Evolutionary conservation across 345 rosid genomes (phyloP), one percentile per base, ranked within the genome.

Genomic region (Punica granatum): DNA sequence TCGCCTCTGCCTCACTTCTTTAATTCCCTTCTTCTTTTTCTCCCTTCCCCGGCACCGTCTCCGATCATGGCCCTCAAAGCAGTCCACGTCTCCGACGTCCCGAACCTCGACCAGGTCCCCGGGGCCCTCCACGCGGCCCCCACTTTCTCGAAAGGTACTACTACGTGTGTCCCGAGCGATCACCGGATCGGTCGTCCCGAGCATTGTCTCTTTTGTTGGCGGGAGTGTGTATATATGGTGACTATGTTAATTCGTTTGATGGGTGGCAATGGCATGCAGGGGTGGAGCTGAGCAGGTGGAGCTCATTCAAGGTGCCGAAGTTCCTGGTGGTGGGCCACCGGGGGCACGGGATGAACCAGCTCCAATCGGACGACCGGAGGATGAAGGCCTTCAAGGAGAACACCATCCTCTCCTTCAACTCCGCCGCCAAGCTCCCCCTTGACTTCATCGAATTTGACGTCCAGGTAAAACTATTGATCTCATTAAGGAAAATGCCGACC

Each of bases 371-470:
- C 34, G 97, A 95, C 73, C 64, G 39, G 66, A 92, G 97, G 73
- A 81, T 82, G 83, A 82, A 64, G 77, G 86, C 80, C 28, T 69
- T 85, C 71, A 92, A 88, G 49, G 98, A 91, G 78, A 95, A 95
- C 80, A 80, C 96, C 2, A 82, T 91, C 42, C 60, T 76, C 34
- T 95, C 98, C 18, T 95, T 95, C 77, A 89, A 89, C 64, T 26
- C 82, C 16, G 96, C 98, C 36, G 90, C 97, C 4, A 80, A 83
- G 51, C 81, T 74, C 49, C 94, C 96, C 0, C 67, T 92, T 53
- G 93, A 95, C 73, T 95, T 79, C 80, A 69, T 92, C 65, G 99
- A 95, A 77, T 95, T 95, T n/a, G 99, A 95, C 71, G 99, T 95
- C 76, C 99, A 95, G 99, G 99, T 95, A 49, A 41, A 49, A 31